phyloP scores from a whole-genome alignment of 2,329 filamentous ascomycete genomes.

The Cryphonectria nitschkei region DNA sequence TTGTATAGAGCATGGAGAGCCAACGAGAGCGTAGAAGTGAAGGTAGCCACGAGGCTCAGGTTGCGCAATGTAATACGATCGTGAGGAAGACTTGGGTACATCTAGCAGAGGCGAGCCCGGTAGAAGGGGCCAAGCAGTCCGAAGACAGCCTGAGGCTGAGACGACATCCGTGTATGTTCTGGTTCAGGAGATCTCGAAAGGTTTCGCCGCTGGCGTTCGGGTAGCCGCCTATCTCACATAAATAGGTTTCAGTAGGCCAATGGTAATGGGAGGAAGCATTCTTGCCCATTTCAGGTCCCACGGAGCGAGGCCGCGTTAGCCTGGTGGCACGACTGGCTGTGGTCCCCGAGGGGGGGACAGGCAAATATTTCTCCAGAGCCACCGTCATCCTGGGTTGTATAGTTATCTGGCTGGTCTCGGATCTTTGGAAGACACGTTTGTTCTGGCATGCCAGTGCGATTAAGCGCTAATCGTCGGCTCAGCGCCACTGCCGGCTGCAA shows the following conservation, averaged over 20 bases:
- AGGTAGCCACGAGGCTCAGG: neutral
- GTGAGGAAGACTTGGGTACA: neutral
- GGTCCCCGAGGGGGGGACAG: slow-evolving; percentile 4
- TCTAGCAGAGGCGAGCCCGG: neutral
- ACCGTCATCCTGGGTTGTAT: slow-evolving; percentile 2
- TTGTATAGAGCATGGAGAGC: neutral
- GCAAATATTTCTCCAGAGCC: neutral
- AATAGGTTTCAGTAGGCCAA: slow-evolving; percentile 5
- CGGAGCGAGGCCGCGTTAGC: slow-evolving; percentile 17
- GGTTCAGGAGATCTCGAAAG: neutral
- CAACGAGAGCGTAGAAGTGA: neutral
- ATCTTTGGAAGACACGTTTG: neutral
- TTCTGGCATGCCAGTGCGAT: neutral
- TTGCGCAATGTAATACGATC: slow-evolving; percentile 6
- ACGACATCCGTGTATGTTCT: neutral
- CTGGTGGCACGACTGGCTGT: slow-evolving; percentile 26
- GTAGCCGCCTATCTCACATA: slow-evolving; percentile 1
- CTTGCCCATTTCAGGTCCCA: neutral
- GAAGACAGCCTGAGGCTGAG: neutral
- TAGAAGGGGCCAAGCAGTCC: neutral
- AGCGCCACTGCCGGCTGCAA: neutral
- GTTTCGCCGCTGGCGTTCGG: slow-evolving; percentile 4
- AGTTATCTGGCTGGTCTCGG: neutral
- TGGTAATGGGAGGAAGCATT: neutral
- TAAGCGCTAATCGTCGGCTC: neutral